Conservation (phyloP, 108 stramenopile species). For the Skeletonema grethae region DNA sequence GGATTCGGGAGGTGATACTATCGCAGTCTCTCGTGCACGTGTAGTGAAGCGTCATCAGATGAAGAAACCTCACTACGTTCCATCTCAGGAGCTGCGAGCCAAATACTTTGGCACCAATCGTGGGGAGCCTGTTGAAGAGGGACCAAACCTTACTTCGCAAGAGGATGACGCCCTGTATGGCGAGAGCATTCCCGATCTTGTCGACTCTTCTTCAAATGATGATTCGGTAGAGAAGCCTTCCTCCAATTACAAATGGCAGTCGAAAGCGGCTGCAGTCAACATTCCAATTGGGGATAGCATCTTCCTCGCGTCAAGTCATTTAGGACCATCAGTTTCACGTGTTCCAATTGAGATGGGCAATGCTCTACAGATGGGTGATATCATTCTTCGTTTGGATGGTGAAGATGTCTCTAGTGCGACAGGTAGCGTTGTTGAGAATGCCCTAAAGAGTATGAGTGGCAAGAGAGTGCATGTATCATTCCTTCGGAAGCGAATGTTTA, state of each 20-base stretch:
- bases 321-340: constrained; percentile 12
- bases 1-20: background rate
- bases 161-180: background rate
- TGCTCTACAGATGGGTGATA: constrained; percentile 22
- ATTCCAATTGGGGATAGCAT: background rate
- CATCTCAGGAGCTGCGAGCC: constrained; percentile 7
- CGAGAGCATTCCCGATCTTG: constrained; percentile 2
- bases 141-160: background rate
- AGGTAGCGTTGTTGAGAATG: constrained; percentile 10
- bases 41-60: background rate
- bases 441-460: constrained; percentile 11
- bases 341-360: constrained; percentile 1
- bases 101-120: constrained; percentile 2
- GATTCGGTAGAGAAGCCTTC: constrained; percentile 5
- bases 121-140: background rate
- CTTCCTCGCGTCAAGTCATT: constrained; percentile 17
- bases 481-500: constrained; percentile 19
- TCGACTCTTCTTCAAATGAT: background rate
- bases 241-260: constrained; percentile 21
- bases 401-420: constrained; percentile 24
- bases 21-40: background rate
- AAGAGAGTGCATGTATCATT: constrained; percentile 15
- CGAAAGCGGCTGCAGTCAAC: background rate
- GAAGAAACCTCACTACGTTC: constrained; percentile 2
- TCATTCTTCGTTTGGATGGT: constrained; percentile 28